Evolutionary conservation across 1,284 basidiomycete species (phyloP).

Genomic region (Ustilago bromivora): DNA sequence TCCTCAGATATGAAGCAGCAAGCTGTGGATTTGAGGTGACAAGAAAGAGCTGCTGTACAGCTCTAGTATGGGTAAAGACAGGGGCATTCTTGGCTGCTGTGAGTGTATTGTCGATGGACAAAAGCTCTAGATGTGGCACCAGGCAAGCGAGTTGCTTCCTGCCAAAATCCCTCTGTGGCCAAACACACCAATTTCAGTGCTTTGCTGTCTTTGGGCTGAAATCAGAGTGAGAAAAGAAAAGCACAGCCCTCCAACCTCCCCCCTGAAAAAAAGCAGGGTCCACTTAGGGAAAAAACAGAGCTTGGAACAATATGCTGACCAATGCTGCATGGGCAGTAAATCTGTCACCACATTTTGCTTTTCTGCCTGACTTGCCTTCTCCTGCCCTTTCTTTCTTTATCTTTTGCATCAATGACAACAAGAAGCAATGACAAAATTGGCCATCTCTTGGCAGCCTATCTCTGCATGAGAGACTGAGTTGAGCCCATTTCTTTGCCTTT

Average conservation of each 20-base stretch:
- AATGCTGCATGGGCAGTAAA: slow-evolving; percentile 7
- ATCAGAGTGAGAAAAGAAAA: background rate
- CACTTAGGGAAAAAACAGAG: background rate
- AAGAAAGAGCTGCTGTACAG: background rate
- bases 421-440: slow-evolving; percentile 25
- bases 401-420: background rate
- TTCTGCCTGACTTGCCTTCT: background rate
- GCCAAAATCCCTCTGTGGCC: slow-evolving; percentile 21
- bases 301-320: slow-evolving; percentile 15
- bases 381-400: background rate
- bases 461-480: background rate
- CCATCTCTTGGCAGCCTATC: slow-evolving; percentile 16
- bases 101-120: background rate
- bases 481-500: slow-evolving; percentile 8
- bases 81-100: background rate
- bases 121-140: background rate
- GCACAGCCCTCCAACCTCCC: background rate
- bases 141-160: background rate
- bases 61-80: background rate
- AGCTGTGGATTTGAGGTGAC: too few species aligned
- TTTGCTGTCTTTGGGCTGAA: slow-evolving; percentile 7
- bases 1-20: too few species aligned
- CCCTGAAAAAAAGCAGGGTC: slow-evolving; percentile 38
- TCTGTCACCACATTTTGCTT: slow-evolving; percentile 9
- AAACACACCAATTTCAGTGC: slow-evolving; percentile 22